phyloP scores from a whole-genome alignment of 1,139 yeast species.

The Geotrichum fermentans region DNA sequence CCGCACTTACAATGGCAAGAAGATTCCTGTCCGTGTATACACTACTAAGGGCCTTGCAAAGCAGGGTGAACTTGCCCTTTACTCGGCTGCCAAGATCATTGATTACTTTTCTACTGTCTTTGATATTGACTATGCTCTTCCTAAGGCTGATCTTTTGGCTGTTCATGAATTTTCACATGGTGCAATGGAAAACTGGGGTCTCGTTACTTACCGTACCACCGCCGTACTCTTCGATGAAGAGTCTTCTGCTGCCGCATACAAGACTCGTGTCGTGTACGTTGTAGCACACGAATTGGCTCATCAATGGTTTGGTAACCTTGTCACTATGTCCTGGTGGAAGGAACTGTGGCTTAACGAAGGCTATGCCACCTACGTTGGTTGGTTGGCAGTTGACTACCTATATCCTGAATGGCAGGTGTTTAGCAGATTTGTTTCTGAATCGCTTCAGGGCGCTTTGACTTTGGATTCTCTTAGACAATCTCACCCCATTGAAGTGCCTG shows the following conservation, averaged over 20 bases:
- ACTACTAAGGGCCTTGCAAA: conserved; percentile 61
- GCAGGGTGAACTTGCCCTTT: conserved; percentile 60
- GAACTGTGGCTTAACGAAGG: conserved; percentile 82
- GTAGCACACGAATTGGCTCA: conserved; percentile 79
- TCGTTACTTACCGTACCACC: conserved; percentile 66
- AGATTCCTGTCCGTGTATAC: conserved; percentile 65
- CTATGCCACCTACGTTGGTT: conserved; percentile 78
- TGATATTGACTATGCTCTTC: conserved; percentile 63
- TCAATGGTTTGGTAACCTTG: conserved; percentile 81
- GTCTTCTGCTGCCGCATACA: conserved; percentile 50
- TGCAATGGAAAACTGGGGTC: conserved; percentile 82
- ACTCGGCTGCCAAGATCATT: conserved; percentile 61
- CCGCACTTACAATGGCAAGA: conserved; percentile 44
- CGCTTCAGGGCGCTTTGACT: conserved; percentile 58
- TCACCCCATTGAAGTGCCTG: conserved; percentile 77
- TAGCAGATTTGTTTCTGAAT: conserved; percentile 56
- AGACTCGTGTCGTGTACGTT: conserved; percentile 70
- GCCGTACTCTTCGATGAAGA: conserved; percentile 60
- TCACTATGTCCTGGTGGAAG: conserved; percentile 86
- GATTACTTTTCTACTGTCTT: conserved; percentile 62
- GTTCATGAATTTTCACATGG: conserved; percentile 73
- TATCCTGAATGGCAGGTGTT: conserved; percentile 72
- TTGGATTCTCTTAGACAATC: conserved; percentile 69
- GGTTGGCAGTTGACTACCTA: conserved; percentile 59
- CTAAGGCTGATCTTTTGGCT: conserved; percentile 66